Evolutionary conservation across 345 rosid genomes (phyloP).

Genomic region (Murraya koenigii): DNA sequence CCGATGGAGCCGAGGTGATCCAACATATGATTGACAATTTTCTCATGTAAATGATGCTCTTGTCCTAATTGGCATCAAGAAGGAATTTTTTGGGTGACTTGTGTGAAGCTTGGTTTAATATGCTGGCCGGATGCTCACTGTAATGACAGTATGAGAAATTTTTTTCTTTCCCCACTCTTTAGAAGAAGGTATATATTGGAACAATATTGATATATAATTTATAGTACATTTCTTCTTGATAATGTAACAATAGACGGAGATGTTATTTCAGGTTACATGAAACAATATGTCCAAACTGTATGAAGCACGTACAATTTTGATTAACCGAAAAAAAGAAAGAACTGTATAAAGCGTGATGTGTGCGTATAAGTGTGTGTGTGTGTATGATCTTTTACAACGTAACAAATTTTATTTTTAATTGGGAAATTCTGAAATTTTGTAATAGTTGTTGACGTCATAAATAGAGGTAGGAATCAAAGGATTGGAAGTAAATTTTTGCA

Average conservation of each 20-base stretch:
- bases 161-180: too few species aligned
- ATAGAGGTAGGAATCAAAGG: background rate
- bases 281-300: background rate
- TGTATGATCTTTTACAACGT: background rate
- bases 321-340: background rate
- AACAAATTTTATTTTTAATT: background rate
- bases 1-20: slow-evolving; percentile 80
- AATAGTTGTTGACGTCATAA: background rate
- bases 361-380: too few species aligned
- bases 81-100: background rate
- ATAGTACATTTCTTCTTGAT: background rate
- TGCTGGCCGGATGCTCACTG: background rate
- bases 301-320: background rate
- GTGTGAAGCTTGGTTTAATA: background rate
- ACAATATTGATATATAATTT: background rate
- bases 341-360: background rate
- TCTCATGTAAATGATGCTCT: slow-evolving; percentile 24
- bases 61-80: background rate
- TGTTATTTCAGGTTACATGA: background rate
- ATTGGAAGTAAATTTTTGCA: background rate
- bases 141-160: too few species aligned
- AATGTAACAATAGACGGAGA: background rate
- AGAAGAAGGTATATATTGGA: too few species aligned
- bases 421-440: background rate
- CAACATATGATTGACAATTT: slow-evolving; percentile 81